These are phyloP conservation scores for Yamadazyma conglobata DNA, from an alignment of 1,139 yeast genomes.

Conservation along the genomic window DNA sequence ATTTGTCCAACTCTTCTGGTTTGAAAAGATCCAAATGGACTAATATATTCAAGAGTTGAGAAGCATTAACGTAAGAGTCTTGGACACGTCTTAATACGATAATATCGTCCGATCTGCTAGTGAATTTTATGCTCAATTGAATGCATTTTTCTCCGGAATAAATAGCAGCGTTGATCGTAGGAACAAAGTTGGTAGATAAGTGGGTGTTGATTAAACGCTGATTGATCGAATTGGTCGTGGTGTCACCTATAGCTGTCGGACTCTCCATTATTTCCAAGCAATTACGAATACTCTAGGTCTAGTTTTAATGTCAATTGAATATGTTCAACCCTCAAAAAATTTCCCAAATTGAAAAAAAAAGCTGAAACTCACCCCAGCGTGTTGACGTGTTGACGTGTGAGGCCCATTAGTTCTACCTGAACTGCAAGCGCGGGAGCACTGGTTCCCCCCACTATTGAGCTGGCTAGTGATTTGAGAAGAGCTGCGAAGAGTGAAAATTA, in stretches of 20 bases:
- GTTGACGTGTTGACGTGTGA: constrained; percentile 5
- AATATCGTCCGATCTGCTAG: constrained; percentile 11
- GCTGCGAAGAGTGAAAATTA: constrained; percentile 1
- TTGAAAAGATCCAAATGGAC: constrained; percentile 26
- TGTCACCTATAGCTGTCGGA: constrained; percentile 44
- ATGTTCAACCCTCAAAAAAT: constrained; percentile 3
- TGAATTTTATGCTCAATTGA: constrained; percentile 27
- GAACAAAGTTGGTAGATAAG: constrained; percentile 16
- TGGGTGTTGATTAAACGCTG: constrained; percentile 37
- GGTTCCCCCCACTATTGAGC: too few relatives aligned
- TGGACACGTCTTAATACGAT: constrained; percentile 40
- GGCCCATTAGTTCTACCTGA: too few relatives aligned
- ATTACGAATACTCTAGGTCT: too few relatives aligned
- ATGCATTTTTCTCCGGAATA: constrained; percentile 40
- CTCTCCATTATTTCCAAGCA: constrained; percentile 47
- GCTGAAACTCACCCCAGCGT: too few relatives aligned
- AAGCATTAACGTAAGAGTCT: constrained; percentile 42
- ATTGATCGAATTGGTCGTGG: constrained; percentile 41
- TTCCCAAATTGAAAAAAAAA: constrained; percentile 4
- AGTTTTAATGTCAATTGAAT: too few relatives aligned
- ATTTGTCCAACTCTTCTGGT: constrained; percentile 25
- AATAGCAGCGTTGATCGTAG: constrained; percentile 28
- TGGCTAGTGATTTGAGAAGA: too few relatives aligned
- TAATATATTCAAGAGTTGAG: constrained; percentile 36
- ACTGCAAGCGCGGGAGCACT: too few relatives aligned